Conservation (phyloP, 192 early-diverging fungal genomes). For the Entomortierella lignicola region DNA sequence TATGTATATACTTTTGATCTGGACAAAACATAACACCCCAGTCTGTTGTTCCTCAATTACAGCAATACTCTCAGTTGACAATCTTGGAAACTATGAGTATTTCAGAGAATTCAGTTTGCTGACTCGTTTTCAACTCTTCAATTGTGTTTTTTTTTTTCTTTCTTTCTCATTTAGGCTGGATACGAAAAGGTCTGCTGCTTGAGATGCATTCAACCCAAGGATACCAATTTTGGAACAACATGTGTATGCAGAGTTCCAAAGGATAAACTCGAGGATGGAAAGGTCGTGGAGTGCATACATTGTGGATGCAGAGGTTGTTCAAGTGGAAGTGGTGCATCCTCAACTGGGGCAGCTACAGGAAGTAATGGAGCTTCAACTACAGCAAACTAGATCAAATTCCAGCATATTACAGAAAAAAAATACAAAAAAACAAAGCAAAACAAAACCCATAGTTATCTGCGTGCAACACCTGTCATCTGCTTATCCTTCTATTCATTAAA, state of each 20-base stretch:
- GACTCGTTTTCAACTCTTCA: neutral
- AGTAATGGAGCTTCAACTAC: constrained; percentile 7
- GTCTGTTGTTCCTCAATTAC: too few relatives aligned
- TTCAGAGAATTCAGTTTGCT: neutral
- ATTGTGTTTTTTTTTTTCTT: neutral
- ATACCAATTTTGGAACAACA: constrained; percentile 97
- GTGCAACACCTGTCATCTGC: neutral
- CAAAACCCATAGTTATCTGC: too few relatives aligned
- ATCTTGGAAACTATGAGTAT: neutral
- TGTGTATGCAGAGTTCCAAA: constrained; percentile 98
- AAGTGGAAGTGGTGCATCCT: constrained; percentile 59
- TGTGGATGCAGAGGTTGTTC: constrained; percentile 91
- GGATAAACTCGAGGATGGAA: constrained; percentile 89
- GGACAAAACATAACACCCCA: too few relatives aligned
- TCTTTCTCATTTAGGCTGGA: constrained; percentile 67
- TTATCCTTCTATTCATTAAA: neutral
- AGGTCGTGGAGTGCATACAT: constrained; percentile 92
- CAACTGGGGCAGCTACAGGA: constrained; percentile 21
- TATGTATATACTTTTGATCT: constrained; percentile 22
- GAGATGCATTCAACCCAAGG: constrained; percentile 95
- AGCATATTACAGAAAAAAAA: too few relatives aligned
- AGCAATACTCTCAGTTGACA: neutral
- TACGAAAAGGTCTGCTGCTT: constrained; percentile 98
- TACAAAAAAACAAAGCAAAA: too few relatives aligned
- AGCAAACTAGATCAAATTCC: constrained; percentile 6